Conservation (phyloP, 805 yeast genomes). For the Ogataea corticis region DNA sequence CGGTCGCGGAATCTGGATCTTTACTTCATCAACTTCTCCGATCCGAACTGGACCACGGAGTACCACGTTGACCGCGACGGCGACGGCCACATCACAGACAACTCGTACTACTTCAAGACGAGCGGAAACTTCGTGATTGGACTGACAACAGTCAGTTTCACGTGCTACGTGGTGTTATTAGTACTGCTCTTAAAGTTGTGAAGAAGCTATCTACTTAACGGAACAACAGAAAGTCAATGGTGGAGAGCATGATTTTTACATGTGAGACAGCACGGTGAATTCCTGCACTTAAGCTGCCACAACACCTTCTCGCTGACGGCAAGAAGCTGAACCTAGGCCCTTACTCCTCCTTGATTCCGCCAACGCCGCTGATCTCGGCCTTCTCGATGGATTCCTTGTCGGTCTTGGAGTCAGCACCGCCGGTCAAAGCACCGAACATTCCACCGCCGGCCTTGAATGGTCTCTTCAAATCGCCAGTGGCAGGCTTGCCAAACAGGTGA, state of each 20-base stretch:
- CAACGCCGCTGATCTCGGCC: slow-evolving; percentile 82
- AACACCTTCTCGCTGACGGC: too few relatives aligned
- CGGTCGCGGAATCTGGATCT: slow-evolving; percentile 34
- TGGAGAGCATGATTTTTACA: too few relatives aligned
- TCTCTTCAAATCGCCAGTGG: slow-evolving; percentile 89
- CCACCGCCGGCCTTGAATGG: slow-evolving; percentile 87
- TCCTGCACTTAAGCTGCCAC: too few relatives aligned
- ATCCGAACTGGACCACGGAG: slow-evolving; percentile 24
- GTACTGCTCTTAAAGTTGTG: slow-evolving; percentile 49
- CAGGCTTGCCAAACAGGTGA: slow-evolving; percentile 80
- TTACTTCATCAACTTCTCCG: slow-evolving; percentile 31
- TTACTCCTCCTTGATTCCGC: slow-evolving; percentile 88
- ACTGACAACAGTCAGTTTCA: slow-evolving; percentile 49
- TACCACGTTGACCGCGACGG: slow-evolving; percentile 13
- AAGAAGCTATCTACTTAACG: slow-evolving; percentile 4
- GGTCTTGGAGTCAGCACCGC: slow-evolving; percentile 56
- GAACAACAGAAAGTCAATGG: too few relatives aligned
- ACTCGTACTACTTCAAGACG: slow-evolving; percentile 48
- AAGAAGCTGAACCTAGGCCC: too few relatives aligned
- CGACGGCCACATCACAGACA: slow-evolving; percentile 15
- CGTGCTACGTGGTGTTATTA: slow-evolving; percentile 52
- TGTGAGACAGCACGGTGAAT: background rate
- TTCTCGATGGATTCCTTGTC: slow-evolving; percentile 84
- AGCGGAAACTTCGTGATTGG: slow-evolving; percentile 62
- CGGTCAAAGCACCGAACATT: slow-evolving; percentile 57